A percentile compares a stretch with the other conserved stretches of the same genome.
Conservation (phyloP, 257 asterid genomes). For the Voacanga thouarsii region DNA sequence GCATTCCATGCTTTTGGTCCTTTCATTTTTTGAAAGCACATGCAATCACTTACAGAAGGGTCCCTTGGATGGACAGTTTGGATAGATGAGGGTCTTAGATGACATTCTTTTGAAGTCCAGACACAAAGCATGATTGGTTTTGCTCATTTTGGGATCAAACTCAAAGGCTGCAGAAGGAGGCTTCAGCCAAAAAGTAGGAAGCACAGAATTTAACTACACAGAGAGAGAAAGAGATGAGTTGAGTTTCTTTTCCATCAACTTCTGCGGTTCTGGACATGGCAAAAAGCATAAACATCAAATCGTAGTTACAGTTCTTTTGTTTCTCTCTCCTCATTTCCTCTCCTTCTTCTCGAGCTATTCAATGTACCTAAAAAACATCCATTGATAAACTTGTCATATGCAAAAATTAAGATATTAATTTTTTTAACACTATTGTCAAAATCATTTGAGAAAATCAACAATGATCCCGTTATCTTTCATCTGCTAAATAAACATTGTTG, state of each 20-base stretch:
- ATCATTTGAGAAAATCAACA: too few relatives aligned
- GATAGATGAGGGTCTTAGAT: conserved; percentile 4
- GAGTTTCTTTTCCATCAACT: not conserved
- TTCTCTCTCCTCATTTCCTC: not conserved
- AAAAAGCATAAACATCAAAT: conserved; percentile 4
- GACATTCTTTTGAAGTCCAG: conserved; percentile 4
- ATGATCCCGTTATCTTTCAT: too few relatives aligned
- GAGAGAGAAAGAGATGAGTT: not conserved
- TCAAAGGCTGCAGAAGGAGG: not conserved
- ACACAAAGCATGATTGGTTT: conserved; percentile 16
- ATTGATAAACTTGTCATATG: not conserved
- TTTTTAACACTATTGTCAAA: too few relatives aligned
- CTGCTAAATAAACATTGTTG: too few relatives aligned
- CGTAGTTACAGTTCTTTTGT: not conserved
- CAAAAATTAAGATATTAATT: not conserved
- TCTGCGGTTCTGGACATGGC: not conserved
- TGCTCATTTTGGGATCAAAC: conserved; percentile 7
- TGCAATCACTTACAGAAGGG: conserved; percentile 9
- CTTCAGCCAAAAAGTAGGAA: not conserved
- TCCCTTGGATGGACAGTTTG: conserved; percentile 11
- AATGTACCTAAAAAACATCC: not conserved
- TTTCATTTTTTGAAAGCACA: conserved; percentile 1
- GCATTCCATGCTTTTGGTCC: conserved; percentile 4
- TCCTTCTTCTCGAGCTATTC: not conserved
- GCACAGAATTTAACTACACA: not conserved